Percentiles rank a stretch among this genome's conserved stretches.
phyloP scores from a whole-genome alignment of 257 asterid genomes.

The Nicotiana benthamiana region DNA sequence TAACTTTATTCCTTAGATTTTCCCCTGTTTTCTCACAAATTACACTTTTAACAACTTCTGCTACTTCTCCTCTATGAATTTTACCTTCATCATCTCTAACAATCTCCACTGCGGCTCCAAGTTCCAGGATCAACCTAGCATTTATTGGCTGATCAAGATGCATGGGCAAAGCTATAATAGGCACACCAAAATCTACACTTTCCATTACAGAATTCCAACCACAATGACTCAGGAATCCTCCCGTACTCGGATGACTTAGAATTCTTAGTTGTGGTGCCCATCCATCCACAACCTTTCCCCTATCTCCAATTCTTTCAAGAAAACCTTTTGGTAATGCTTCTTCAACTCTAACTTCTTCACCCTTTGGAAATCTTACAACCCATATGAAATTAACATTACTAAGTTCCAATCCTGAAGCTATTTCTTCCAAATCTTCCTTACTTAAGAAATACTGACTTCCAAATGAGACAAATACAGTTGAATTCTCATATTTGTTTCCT shows the following conservation, averaged over 20 bases:
- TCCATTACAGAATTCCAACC: too few relatives aligned
- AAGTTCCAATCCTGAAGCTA: constrained; percentile 44
- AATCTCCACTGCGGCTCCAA: too few relatives aligned
- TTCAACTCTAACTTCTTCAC: constrained; percentile 13
- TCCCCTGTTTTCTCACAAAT: not conserved
- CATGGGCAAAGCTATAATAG: too few relatives aligned
- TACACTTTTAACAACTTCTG: too few relatives aligned
- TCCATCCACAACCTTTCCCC: not conserved
- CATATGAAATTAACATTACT: constrained; percentile 20
- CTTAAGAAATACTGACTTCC: constrained; percentile 33
- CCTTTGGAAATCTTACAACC: constrained; percentile 28
- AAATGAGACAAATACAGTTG: constrained; percentile 23
- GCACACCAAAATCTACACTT: too few relatives aligned
- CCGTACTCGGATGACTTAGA: too few relatives aligned
- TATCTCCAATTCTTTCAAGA: constrained; percentile 3
- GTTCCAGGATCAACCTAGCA: too few relatives aligned
- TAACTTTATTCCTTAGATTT: not conserved
- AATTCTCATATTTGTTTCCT: constrained; percentile 14
- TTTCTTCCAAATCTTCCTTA: constrained; percentile 38
- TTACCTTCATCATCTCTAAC: too few relatives aligned
- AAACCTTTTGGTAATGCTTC: constrained; percentile 25
- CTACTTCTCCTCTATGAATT: too few relatives aligned
- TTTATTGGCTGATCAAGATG: too few relatives aligned
- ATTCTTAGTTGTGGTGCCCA: too few relatives aligned
- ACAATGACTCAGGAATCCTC: too few relatives aligned